Evolutionary conservation across 345 rosid genomes (phyloP).

Genomic region (Zanthoxylum bungeanum): DNA sequence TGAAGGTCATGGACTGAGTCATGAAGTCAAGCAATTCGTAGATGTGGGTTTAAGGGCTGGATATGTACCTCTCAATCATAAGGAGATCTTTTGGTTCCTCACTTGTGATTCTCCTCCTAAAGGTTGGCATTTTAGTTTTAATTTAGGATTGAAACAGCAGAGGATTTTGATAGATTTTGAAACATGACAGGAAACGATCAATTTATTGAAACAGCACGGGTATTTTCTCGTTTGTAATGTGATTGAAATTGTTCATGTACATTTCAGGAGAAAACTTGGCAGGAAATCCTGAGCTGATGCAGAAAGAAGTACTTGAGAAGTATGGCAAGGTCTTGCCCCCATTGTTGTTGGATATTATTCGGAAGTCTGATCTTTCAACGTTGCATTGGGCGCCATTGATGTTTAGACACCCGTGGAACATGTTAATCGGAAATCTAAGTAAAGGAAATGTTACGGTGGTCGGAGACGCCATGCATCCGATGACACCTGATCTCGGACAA

Average conservation of each 20-base stretch:
- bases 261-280: constrained; percentile 16
- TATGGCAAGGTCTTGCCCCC: constrained; percentile 25
- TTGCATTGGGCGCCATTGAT: constrained; percentile 30
- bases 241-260: not conserved
- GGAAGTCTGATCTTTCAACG: constrained; percentile 23
- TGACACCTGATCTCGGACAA: constrained; percentile 48
- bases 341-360: constrained; percentile 20
- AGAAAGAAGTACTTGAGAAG: constrained; percentile 19
- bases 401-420: constrained; percentile 38
- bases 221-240: not conserved
- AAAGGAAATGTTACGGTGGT: constrained; percentile 38
- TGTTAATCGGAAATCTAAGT: constrained; percentile 30
- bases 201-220: no score
- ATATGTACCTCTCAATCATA: constrained; percentile 26
- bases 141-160: no score
- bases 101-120: not conserved
- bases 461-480: constrained; percentile 58
- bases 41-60: constrained; percentile 33
- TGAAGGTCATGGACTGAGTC: constrained; percentile 29
- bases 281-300: constrained; percentile 22
- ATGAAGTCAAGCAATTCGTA: constrained; percentile 18
- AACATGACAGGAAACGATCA: no score
- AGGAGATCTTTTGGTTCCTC: constrained; percentile 31
- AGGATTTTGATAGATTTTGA: no score
- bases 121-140: constrained; percentile 18